Base-by-base conservation (phyloP, 2,329 filamentous ascomycete species). In the Niveomyces coronatus region DNA sequence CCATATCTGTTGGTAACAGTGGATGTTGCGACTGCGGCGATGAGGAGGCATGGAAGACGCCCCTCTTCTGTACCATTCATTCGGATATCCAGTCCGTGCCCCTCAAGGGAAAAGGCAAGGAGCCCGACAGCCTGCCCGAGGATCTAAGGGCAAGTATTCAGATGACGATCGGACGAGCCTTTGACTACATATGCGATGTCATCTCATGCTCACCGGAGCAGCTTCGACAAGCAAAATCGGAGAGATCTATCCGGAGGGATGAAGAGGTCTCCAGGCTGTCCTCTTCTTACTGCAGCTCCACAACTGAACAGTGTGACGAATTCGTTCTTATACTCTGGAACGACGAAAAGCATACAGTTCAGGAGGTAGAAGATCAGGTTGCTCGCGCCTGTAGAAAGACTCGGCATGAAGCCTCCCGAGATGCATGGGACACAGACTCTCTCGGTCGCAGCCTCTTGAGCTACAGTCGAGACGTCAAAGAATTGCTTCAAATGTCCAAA, bases 21-120 rank as follows among this genome's bases (percentile, higher is more conserved):
- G 89, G 89, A 31, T 96, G 93, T 64, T 98, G 91, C 60, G 91
- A 98, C 61, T 98, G 91, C 55, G 91, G 91, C 42, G 91, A 98
- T 55, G 77, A 82, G 15, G 93, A 98, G 60, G 93, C 91, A 9
- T 98, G 93, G 89, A 79, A 79, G 55, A 68, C 78, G 33, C 87
- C 88, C 30, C 72, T 96, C 46, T 80, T 85, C 55, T 98, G 91
- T 65, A 89, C 87, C 24, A 96, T 98, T 52, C 91, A 98, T 56
- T 89, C 86, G 29, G 70, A 79, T 35, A 43, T 58, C 40, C 51
- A 59, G n/a, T 45, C 70, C 61, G 55, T 63, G 59, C 55, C 60
- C 40, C 54, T 65, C 31, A 79, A 79, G 63, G 60, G 80, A 56
- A 68, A 88, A 72, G 69, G 70, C 52, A 70, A 74, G 52, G 62